Percentiles rank a stretch among this genome's conserved stretches.
Evolutionary conservation across 176 grass and related monocot species (phyloP).

Genomic region (Thalia dealbata): DNA sequence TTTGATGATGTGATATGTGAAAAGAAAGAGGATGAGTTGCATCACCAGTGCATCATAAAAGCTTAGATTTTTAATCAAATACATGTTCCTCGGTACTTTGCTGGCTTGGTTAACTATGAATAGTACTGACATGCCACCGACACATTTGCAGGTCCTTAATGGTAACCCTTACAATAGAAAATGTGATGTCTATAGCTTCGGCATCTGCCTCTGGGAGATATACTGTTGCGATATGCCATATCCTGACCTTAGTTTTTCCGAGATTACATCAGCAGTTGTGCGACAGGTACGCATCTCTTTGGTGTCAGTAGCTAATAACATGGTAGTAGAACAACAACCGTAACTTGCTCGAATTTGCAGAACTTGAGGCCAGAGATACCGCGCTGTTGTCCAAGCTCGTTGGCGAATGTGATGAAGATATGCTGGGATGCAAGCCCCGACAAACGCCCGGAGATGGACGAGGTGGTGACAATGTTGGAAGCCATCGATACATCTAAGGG

Average conservation of each 20-base stretch:
- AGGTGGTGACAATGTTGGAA: conserved; percentile 87
- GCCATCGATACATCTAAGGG: conserved; percentile 93
- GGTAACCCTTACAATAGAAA: conserved; percentile 91
- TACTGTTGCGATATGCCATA: conserved; percentile 99
- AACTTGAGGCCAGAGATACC: conserved; percentile 98
- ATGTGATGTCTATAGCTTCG: conserved; percentile 98
- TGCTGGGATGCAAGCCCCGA: conserved; percentile 97
- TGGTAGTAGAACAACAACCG: neutral
- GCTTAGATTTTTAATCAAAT: neutral
- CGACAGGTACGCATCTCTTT: conserved; percentile 55
- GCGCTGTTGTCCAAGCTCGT: conserved; percentile 75
- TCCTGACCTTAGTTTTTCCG: conserved; percentile 92
- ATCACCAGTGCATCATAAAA: too few relatives aligned
- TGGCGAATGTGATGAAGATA: conserved; percentile 84
- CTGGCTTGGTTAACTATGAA: neutral
- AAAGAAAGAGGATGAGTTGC: too few relatives aligned
- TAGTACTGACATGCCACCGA: neutral
- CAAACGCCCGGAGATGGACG: conserved; percentile 82
- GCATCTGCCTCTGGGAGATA: conserved; percentile 94
- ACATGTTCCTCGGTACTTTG: neutral
- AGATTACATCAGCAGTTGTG: conserved; percentile 93
- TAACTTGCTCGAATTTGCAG: conserved; percentile 27
- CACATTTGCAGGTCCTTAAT: conserved; percentile 69
- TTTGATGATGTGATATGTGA: neutral
- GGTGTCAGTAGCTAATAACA: neutral